These are phyloP conservation scores for Tubosaeta sp. DNA, from an alignment of 768 basidiomycete species.

Conservation along the genomic window DNA sequence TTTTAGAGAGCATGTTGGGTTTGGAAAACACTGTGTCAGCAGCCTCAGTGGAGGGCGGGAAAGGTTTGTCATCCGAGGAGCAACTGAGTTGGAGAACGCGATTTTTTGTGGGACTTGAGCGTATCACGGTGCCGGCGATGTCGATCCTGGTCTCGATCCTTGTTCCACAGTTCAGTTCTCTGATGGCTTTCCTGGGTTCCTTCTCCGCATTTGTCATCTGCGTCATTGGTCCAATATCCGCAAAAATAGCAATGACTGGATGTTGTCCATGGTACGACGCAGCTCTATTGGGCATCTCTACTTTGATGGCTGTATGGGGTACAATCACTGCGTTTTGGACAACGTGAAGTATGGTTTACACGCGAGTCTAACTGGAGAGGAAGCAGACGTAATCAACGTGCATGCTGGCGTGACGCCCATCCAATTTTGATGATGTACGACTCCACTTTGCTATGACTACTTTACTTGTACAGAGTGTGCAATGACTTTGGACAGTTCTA, in stretches of 20 bases:
- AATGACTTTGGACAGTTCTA: slow-evolving; percentile 75
- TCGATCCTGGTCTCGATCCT: slow-evolving; percentile 68
- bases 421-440: slow-evolving; percentile 6
- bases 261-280: slow-evolving; percentile 50
- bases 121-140: slow-evolving; percentile 53
- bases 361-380: neutral
- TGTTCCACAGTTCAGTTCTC: slow-evolving; percentile 73
- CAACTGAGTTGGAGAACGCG: slow-evolving; percentile 29
- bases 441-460: slow-evolving; percentile 14
- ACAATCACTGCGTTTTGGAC: slow-evolving; percentile 61
- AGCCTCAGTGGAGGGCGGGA: slow-evolving; percentile 25
- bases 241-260: slow-evolving; percentile 58
- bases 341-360: slow-evolving; percentile 16
- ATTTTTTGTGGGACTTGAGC: slow-evolving; percentile 46
- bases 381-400: neutral
- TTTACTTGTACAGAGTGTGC: slow-evolving; percentile 62
- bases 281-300: slow-evolving; percentile 45
- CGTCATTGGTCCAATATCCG: slow-evolving; percentile 71
- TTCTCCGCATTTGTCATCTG: slow-evolving; percentile 78
- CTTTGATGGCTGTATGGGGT: slow-evolving; percentile 74
- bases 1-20: slow-evolving; percentile 73
- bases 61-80: slow-evolving; percentile 11
- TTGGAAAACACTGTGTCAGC: slow-evolving; percentile 41
- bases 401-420: neutral
- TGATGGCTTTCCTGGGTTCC: slow-evolving; percentile 91